phyloP scores from a whole-genome alignment of 2,329 filamentous ascomycete genomes.

The Diaporthe vaccinii region DNA sequence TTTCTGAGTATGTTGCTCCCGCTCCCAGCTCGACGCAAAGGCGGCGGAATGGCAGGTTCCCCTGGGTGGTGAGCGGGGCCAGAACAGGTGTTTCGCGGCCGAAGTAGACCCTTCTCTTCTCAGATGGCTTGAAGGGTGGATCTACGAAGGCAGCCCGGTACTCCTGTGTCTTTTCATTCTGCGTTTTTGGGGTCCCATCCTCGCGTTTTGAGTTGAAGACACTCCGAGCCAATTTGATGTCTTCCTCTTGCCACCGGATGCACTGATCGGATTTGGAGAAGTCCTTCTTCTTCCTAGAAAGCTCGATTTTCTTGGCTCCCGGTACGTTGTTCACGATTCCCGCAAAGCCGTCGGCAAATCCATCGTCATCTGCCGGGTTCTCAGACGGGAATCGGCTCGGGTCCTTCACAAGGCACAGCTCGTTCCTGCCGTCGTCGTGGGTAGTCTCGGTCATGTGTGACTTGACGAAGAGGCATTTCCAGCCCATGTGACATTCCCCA shows the following conservation, averaged over 20 bases:
- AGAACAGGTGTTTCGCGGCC: slow-evolving; percentile 92
- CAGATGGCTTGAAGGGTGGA: slow-evolving; percentile 88
- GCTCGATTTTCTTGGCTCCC: slow-evolving; percentile 77
- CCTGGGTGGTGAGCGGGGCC: slow-evolving; percentile 96
- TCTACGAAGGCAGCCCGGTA: slow-evolving; percentile 86
- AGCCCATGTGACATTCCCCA: slow-evolving; percentile 85
- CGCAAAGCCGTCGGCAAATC: slow-evolving; percentile 65
- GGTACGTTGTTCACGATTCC: slow-evolving; percentile 83
- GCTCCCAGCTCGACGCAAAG: slow-evolving; percentile 91
- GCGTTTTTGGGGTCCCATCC: slow-evolving; percentile 46
- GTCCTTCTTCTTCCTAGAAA: slow-evolving; percentile 79
- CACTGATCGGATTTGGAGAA: slow-evolving; percentile 83
- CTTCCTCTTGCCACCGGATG: slow-evolving; percentile 81
- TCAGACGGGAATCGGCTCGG: slow-evolving; percentile 47
- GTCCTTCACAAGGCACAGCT: slow-evolving; percentile 77
- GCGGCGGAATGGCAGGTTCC: slow-evolving; percentile 93
- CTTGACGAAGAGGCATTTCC: slow-evolving; percentile 92
- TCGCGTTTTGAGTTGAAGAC: slow-evolving; percentile 53
- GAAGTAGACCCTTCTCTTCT: slow-evolving; percentile 95
- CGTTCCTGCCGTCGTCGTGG: slow-evolving; percentile 83
- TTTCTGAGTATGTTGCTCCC: slow-evolving; percentile 96
- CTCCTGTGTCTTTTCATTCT: slow-evolving; percentile 68
- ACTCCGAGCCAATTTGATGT: slow-evolving; percentile 64
- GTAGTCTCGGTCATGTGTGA: slow-evolving; percentile 89
- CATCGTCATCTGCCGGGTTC: slow-evolving; percentile 53